Conservation (phyloP, 2,329 filamentous ascomycete species). For the Aureobasidium subglaciale region DNA sequence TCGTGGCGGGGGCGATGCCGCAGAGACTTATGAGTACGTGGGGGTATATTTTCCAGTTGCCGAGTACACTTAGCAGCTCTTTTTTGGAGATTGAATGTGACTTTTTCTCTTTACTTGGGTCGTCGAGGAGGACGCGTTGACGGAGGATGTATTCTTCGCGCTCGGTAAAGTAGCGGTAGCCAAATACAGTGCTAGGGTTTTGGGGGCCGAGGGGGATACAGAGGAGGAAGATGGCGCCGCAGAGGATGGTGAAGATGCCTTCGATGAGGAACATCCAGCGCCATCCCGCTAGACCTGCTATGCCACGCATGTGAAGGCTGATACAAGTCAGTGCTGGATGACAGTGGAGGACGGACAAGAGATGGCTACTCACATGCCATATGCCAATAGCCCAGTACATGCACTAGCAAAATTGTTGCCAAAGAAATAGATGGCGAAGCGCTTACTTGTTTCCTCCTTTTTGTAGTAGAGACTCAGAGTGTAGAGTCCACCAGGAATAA, state of each 20-base stretch:
- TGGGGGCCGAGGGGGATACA: constrained; percentile 35
- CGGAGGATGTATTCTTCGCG: constrained; percentile 16
- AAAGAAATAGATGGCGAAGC: constrained; percentile 37
- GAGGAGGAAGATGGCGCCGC: constrained; percentile 48
- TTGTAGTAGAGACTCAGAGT: constrained; percentile 41
- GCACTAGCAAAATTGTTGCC: constrained; percentile 34
- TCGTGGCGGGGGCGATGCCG: constrained; percentile 18
- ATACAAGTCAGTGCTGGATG: not conserved
- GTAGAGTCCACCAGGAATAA: constrained; percentile 40
- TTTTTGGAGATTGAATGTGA: constrained; percentile 14
- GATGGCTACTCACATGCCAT: constrained; percentile 26
- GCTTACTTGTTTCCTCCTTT: constrained; percentile 34
- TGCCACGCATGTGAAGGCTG: constrained; percentile 34
- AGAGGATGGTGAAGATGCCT: constrained; percentile 45
- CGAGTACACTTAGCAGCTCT: constrained; percentile 13
- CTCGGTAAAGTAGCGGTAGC: constrained; percentile 17
- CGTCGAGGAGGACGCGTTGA: constrained; percentile 16
- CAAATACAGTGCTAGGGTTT: not conserved
- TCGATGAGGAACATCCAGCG: constrained; percentile 51
- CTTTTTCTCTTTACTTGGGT: constrained; percentile 16
- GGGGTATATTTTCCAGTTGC: constrained; percentile 20
- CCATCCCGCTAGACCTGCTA: constrained; percentile 37
- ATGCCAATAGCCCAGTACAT: constrained; percentile 33
- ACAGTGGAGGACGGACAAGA: not conserved
- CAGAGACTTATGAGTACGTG: constrained; percentile 19